Conservation (phyloP, 441 rosid genomes). For the Populus hybrid region DNA sequence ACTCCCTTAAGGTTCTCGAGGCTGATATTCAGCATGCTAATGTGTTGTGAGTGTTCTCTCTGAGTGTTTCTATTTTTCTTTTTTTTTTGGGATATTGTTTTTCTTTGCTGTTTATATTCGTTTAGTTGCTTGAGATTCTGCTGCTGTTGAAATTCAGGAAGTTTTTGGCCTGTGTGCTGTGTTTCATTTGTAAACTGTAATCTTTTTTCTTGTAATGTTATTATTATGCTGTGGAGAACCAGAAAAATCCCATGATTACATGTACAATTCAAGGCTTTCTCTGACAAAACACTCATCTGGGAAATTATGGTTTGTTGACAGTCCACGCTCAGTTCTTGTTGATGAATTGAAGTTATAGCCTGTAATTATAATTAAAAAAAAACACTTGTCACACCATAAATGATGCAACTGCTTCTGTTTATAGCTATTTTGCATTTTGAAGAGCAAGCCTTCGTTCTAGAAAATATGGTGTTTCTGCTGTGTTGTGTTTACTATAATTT, state of each 20-base stretch:
- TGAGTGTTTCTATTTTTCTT: background rate
- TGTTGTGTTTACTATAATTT: background rate
- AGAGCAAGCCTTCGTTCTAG: background rate
- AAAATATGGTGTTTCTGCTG: background rate
- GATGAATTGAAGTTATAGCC: too few species aligned
- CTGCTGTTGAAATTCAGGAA: conserved; percentile 7
- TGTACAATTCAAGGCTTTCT: background rate
- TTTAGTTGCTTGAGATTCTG: background rate
- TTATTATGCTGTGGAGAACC: background rate
- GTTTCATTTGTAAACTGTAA: background rate
- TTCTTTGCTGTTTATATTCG: background rate
- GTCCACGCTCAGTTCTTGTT: background rate
- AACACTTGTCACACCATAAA: background rate
- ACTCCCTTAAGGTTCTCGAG: conserved; percentile 45
- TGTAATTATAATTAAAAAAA: too few species aligned
- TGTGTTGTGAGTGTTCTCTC: conserved; percentile 38
- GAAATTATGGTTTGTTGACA: background rate
- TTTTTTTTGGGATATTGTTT: background rate
- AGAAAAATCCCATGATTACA: background rate
- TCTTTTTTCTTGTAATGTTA: background rate
- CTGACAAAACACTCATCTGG: background rate
- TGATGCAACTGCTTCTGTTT: background rate
- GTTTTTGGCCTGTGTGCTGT: conserved; percentile 1
- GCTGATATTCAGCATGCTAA: conserved; percentile 62
- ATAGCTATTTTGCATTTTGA: background rate